Evolutionary conservation across 805 yeast genomes (phyloP).

Genomic region (Saturnispora ahearnii): DNA sequence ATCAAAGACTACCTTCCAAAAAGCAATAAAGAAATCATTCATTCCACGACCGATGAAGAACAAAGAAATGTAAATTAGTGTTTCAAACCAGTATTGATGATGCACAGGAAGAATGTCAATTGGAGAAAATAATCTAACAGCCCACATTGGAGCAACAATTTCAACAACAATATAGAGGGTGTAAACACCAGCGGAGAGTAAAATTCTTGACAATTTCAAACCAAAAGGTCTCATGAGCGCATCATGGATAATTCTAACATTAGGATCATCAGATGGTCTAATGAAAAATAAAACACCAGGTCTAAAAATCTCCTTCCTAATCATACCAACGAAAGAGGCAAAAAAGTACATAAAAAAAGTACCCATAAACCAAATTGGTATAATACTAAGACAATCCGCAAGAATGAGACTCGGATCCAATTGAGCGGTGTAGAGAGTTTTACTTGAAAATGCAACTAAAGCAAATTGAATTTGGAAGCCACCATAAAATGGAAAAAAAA

Average conservation of each 20-base stretch:
- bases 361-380: slow-evolving; percentile 54
- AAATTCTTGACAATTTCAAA: slow-evolving; percentile 65
- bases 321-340: slow-evolving; percentile 81
- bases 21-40: slow-evolving; percentile 2
- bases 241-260: slow-evolving; percentile 76
- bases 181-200: slow-evolving; percentile 66
- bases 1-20: slow-evolving; percentile 54
- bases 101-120: slow-evolving; percentile 22
- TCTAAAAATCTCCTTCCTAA: slow-evolving; percentile 61
- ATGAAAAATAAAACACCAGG: slow-evolving; percentile 88
- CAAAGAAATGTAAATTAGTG: slow-evolving; percentile 3
- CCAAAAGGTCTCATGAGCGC: slow-evolving; percentile 70
- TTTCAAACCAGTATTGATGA: slow-evolving; percentile 5
- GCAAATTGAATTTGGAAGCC: slow-evolving; percentile 72
- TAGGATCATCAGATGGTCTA: slow-evolving; percentile 91
- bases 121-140: slow-evolving; percentile 32
- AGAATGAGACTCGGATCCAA: slow-evolving; percentile 4
- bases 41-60: slow-evolving; percentile 7
- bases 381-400: background rate
- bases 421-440: slow-evolving; percentile 11
- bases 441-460: slow-evolving; percentile 44
- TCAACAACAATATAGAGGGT: slow-evolving; percentile 65
- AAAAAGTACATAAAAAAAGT: slow-evolving; percentile 80
- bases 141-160: slow-evolving; percentile 56
- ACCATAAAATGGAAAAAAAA: slow-evolving; percentile 80